phyloP scores from a whole-genome alignment of 257 asterid genomes.

The Solanum chmielewskii region DNA sequence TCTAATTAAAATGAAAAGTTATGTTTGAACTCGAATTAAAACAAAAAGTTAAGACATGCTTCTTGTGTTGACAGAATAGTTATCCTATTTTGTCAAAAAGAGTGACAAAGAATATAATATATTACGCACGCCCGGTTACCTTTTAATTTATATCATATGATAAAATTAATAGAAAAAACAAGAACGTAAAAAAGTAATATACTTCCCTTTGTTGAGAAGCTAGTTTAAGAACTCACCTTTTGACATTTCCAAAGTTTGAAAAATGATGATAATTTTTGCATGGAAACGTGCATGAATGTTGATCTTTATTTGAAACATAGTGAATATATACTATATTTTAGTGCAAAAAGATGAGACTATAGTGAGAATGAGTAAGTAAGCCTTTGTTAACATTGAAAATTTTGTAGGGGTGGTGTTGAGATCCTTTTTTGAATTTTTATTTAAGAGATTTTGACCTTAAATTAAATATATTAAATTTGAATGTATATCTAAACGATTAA shows the following conservation, averaged over 20 bases:
- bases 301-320: not conserved
- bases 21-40: not conserved
- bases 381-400: not conserved
- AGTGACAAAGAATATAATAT: not conserved
- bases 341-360: not conserved
- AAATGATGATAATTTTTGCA: not conserved
- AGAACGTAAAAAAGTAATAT: not conserved
- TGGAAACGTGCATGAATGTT: not conserved
- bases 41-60: not conserved
- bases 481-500: too few relatives aligned
- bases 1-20: too few relatives aligned
- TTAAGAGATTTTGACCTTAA: not conserved
- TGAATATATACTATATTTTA: not conserved
- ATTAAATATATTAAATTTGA: too few relatives aligned
- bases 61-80: not conserved
- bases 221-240: not conserved
- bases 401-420: not conserved
- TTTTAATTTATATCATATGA: not conserved
- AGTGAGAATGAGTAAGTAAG: not conserved
- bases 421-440: not conserved
- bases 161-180: not conserved
- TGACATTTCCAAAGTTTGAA: not conserved
- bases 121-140: not conserved
- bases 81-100: not conserved
- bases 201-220: not conserved